Evolutionary conservation across 345 rosid species (phyloP), one percentile per base, ranked within the genome.

Genomic region (Pseudoturritis turrita): DNA sequence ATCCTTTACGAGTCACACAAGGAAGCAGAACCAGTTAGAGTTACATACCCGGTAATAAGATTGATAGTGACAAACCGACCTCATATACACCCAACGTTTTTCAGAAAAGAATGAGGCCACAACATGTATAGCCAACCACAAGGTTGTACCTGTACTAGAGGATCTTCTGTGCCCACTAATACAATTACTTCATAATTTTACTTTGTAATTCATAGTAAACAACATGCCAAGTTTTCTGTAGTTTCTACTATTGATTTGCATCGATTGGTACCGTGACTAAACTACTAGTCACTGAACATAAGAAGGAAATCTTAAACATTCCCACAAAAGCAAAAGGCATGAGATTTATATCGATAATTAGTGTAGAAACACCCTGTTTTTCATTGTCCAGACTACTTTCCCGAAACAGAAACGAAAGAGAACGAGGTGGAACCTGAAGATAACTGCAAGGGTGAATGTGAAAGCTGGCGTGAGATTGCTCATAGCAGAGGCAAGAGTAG

Each of bases 401-500:
- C 14, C 15, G 15, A 69, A 71, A 59, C 28, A 49, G 40, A 45
- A 55, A 55, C 5, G 2, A 33, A 13, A 15, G 40, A 36, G 18
- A 51, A 40, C 3, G 14, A 40, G 13, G 23, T 28, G 11, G 4
- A 25, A 68, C 64, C 73, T 54, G 73, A 55, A 68, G 31, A 68
- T 68, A 18, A 68, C 73, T 4, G 73, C 73, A n/a, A 68, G 71
- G 0, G 70, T 72, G 36, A 72, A 72, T 8, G 76, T 72, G 14
- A 72, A 72, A 41, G 76, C 76, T 36, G 71, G 71, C 1, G 60
- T 66, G 60, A 51, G 71, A 4, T 66, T 66, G 49, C 71, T 66
- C 22, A 66, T 66, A 53, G 71, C 71, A 14, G 71, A 66, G 22
- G 71, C 18, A 10, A 66, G 71, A 35, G 71, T 66, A 10, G 71